These are phyloP conservation scores for Penicillium parvum DNA, from an alignment of 495 filamentous ascomycete species.

Conservation along the genomic window DNA sequence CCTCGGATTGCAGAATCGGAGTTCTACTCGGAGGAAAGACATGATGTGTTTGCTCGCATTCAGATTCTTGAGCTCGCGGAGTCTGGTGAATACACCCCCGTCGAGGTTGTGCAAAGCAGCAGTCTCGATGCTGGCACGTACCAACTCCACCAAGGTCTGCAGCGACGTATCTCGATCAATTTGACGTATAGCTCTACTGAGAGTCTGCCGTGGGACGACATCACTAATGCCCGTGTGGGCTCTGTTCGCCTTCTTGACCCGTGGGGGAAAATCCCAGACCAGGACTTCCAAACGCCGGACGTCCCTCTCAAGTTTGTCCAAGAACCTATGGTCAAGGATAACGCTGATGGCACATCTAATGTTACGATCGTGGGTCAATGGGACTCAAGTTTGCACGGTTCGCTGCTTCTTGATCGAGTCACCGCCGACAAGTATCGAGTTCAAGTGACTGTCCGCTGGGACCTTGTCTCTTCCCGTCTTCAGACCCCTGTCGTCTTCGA, in stretches of 20 bases:
- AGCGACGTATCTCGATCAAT: slow-evolving; percentile 80
- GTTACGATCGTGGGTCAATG: slow-evolving; percentile 84
- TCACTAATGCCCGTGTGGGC: slow-evolving; percentile 69
- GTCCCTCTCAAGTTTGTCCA: slow-evolving; percentile 71
- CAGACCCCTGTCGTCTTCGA: slow-evolving; percentile 81
- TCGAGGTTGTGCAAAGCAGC: slow-evolving; percentile 83
- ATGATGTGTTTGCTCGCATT: slow-evolving; percentile 83
- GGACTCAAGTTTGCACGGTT: slow-evolving; percentile 92
- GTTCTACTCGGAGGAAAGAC: slow-evolving; percentile 86
- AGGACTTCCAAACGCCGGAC: slow-evolving; percentile 64
- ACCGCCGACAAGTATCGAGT: slow-evolving; percentile 90
- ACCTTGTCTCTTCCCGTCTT: slow-evolving; percentile 72
- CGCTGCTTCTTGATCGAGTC: slow-evolving; percentile 79
- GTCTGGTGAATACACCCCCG: slow-evolving; percentile 82
- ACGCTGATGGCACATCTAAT: slow-evolving; percentile 88
- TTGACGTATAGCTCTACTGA: slow-evolving; percentile 87
- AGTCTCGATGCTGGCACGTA: slow-evolving; percentile 81
- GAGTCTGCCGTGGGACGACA: slow-evolving; percentile 78
- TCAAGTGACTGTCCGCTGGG: slow-evolving; percentile 80
- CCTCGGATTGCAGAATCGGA: slow-evolving; percentile 84
- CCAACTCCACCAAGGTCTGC: slow-evolving; percentile 92
- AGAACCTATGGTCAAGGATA: slow-evolving; percentile 69
- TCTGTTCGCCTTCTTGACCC: slow-evolving; percentile 78
- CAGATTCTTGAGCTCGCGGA: slow-evolving; percentile 91
- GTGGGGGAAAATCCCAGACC: slow-evolving; percentile 76